Base-by-base conservation (phyloP, 2,329 filamentous ascomycete species). In the Fonsecaea pedrosoi region DNA sequence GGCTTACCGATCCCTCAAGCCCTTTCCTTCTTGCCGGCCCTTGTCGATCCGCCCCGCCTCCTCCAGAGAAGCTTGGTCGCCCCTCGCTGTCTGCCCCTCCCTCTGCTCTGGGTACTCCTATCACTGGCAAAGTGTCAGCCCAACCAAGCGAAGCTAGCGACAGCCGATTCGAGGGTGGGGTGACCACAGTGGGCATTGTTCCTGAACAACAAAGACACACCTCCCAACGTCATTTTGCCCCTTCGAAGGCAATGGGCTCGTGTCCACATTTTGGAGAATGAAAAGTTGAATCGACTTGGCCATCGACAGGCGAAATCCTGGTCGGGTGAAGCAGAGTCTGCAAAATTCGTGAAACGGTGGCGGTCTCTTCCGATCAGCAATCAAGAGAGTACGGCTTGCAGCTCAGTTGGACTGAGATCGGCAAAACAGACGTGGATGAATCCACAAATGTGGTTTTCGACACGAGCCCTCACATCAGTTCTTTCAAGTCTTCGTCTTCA, bases 211-310 rank as follows among this genome's bases (percentile, higher is more conserved):
- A 12, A 7, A 50, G 21, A 50, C 45, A 50, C 7, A 2, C 18
- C 8, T 50, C 57, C 42, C 40, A 59, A 60, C 57, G 57, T 60
- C 42, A 60, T 60, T 21, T 13, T 32, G 10, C 21, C 45, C 18
- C 42, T 48, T 48, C 9, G n/a, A 18, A 18, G 42, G 18, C 42
- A 48, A 48, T 48, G 42, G 42, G 42, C n/a, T 18, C 45, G 18
- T 30, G 45, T 4, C 21, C 45, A 25, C 9, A 21, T 50, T 32
- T 32, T 15, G 45, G 45, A 50, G 45, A 50, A 25, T 21, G 25
- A 50, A 30, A 50, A 8, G 18, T 50, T 30, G 45, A 50, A 8
- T 50, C 45, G 21, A 30, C n/a, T 48, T 30, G 18, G 18, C 18
- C 12, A 3, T 50, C 18, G 15, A 18, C 9, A 50, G 21, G 45